Base-by-base conservation (phyloP, 805 yeast species). In the Tanozyma kutaoensis region DNA sequence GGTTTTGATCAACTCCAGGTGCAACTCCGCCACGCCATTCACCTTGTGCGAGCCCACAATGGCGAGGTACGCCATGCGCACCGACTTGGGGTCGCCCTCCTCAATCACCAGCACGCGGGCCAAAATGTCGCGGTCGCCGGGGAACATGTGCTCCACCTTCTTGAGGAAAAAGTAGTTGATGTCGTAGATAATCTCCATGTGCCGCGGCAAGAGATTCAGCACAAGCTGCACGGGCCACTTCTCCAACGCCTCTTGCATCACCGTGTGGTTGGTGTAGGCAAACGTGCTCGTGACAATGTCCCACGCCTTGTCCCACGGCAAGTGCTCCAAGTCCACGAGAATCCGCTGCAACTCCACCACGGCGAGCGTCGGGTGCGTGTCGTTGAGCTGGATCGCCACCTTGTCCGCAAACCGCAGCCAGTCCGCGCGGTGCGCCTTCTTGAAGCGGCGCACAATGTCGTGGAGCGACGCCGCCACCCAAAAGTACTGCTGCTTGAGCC, bases 381-480 rank as follows among this genome's bases (percentile, higher is more conserved):
- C 96, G 49, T 85, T 85, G 50, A 86, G 69, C 58, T 86, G 96
- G 48, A 85, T 85, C 19, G 95, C 95, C 35, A 82, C 71, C 46
- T 76, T 75, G 34, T 80, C 88, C 12, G 94, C 72, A 50, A 85
- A 79, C 47, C 78, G 84, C 20, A 63, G 45, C 93, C 95, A 85
- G 25, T 84, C 69, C 42, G 72, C 65, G 40, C 67, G 67, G 36
- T 58, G 56, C 29, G 74, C 52, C 58, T 86, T 86, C 53, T 84
- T 76, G 58, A 79, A 85, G 45, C 96, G 70, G 48, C 96, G 76
- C 23, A 85, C 72, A 40, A 85, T 85, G 51, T 85, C 96, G 43
- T 79, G 84, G 40, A 86, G 66, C 11, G 95, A 81, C 19, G 96
- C 95, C 27, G 93, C 76, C 28, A 86, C 95, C 96, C 96, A 85